phyloP scores from a whole-genome alignment of 441 rosid species.

The Gossypium armourianum region DNA sequence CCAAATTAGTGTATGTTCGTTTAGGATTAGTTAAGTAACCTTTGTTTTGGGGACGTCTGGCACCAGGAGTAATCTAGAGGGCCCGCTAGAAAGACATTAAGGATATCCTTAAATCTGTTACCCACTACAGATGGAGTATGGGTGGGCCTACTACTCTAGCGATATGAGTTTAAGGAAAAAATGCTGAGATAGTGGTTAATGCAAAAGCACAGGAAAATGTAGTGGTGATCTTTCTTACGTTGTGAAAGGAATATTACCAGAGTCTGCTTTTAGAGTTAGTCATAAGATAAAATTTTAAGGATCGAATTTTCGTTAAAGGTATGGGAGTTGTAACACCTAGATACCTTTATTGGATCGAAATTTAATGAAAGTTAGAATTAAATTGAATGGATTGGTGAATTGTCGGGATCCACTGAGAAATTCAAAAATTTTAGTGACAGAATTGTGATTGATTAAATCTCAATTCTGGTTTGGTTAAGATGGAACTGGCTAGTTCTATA shows the following conservation, averaged over 20 bases:
- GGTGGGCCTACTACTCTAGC: background rate
- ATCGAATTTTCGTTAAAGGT: background rate
- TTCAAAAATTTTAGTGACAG: background rate
- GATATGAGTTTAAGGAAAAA: background rate
- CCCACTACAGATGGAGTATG: background rate
- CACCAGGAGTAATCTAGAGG: background rate
- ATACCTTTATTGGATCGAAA: background rate
- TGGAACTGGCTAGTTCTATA: background rate
- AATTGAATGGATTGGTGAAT: background rate
- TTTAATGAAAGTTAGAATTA: too few relatives aligned
- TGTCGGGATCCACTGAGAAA: background rate
- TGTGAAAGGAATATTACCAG: background rate
- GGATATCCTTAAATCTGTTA: background rate
- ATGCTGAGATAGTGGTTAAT: background rate
- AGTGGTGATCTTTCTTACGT: background rate
- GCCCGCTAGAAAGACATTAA: background rate
- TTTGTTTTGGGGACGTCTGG: background rate
- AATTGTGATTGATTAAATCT: too few relatives aligned
- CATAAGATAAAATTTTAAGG: background rate
- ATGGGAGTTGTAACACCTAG: background rate
- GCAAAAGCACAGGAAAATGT: background rate
- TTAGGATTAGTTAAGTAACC: background rate
- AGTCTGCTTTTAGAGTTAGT: background rate
- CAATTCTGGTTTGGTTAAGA: background rate
- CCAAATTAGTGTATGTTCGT: background rate